Conservation (phyloP, 345 rosid species). For the Orychophragmus violaceus region DNA sequence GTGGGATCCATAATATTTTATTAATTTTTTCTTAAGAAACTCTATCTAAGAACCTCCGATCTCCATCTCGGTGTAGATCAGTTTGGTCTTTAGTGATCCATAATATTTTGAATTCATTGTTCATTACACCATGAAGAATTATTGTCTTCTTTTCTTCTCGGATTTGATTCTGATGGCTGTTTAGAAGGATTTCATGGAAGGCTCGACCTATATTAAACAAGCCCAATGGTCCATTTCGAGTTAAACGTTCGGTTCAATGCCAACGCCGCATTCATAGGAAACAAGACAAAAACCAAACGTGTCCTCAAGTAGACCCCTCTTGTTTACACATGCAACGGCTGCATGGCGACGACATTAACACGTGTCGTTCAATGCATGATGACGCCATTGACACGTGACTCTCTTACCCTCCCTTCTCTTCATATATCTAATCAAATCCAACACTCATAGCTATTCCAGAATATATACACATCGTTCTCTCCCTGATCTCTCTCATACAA, state of each 20-base stretch:
- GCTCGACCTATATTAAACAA: not conserved
- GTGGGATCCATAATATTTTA: too few relatives aligned
- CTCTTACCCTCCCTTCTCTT: not conserved
- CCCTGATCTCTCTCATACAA: not conserved
- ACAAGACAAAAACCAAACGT: conserved; percentile 18
- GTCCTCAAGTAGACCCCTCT: conserved; percentile 10
- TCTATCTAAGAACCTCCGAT: too few relatives aligned
- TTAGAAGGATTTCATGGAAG: not conserved
- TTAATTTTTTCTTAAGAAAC: too few relatives aligned
- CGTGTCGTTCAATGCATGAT: conserved; percentile 23
- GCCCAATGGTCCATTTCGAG: not conserved
- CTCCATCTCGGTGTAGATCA: too few relatives aligned
- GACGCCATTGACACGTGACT: conserved; percentile 18
- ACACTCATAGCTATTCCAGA: not conserved
- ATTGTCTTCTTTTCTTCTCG: too few relatives aligned
- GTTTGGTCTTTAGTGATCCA: too few relatives aligned
- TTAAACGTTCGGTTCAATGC: conserved; percentile 15
- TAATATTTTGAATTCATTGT: too few relatives aligned
- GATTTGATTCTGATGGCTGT: too few relatives aligned
- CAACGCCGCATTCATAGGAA: not conserved
- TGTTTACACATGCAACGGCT: conserved; percentile 27
- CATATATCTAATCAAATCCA: conserved; percentile 12
- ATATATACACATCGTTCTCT: conserved; percentile 3
- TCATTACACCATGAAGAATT: too few relatives aligned
- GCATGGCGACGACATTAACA: conserved; percentile 29